phyloP scores from a whole-genome alignment of 805 yeast species.

The Monosporozyma siamensis region DNA sequence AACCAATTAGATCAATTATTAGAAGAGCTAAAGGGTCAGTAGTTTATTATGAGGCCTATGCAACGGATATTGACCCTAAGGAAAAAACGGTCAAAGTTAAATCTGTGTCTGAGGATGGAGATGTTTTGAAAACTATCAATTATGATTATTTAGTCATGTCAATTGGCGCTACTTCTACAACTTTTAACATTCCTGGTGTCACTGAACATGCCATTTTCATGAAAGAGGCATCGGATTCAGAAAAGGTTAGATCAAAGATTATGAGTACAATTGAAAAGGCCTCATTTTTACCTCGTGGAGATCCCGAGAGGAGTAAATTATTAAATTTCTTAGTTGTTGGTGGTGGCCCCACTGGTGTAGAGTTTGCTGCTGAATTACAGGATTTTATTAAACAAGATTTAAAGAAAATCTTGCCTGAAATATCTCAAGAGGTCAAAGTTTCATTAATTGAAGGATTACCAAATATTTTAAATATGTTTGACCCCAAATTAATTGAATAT shows the following conservation, averaged over 20 bases:
- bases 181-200: constrained; percentile 94
- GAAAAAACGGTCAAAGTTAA: constrained; percentile 55
- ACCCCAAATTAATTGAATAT: constrained; percentile 60
- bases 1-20: constrained; percentile 82
- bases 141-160: constrained; percentile 86
- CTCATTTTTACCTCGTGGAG: constrained; percentile 58
- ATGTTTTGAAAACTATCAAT: constrained; percentile 31
- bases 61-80: constrained; percentile 70
- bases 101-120: constrained; percentile 31
- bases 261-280: constrained; percentile 89
- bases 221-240: constrained; percentile 85
- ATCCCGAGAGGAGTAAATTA: constrained; percentile 73
- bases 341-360: constrained; percentile 99
- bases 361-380: constrained; percentile 92
- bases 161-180: constrained; percentile 91
- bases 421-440: constrained; percentile 72
- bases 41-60: constrained; percentile 81
- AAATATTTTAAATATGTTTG: constrained; percentile 70
- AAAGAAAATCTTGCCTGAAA: constrained; percentile 77
- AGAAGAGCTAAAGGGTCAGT: constrained; percentile 74
- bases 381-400: constrained; percentile 91
- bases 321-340: constrained; percentile 89
- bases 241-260: constrained; percentile 67
- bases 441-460: constrained; percentile 87
- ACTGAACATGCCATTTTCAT: constrained; percentile 79